Percentiles rank a stretch among this genome's conserved stretches.
Evolutionary conservation across 305 asterid species (phyloP).

Genomic region (Plantago lanceolata): DNA sequence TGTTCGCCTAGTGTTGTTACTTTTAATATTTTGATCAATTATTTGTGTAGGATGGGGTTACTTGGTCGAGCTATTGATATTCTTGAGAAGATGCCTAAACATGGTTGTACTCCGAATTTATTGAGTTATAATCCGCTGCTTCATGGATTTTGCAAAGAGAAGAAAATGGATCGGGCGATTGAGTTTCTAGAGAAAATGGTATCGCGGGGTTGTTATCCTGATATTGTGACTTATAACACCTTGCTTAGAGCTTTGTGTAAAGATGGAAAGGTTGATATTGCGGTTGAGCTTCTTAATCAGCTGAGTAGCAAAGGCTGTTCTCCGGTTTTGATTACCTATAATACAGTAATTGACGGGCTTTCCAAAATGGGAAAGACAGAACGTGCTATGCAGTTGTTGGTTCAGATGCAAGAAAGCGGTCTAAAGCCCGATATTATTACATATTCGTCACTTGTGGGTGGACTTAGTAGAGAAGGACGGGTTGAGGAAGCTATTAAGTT

Average conservation of each 20-base stretch:
- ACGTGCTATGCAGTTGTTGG: constrained; percentile 51
- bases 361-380: constrained; percentile 67
- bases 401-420: constrained; percentile 68
- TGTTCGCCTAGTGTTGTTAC: constrained; percentile 89
- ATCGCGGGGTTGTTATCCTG: constrained; percentile 77
- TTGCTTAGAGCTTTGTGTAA: constrained; percentile 81
- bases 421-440: constrained; percentile 74
- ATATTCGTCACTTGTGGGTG: constrained; percentile 64
- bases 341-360: constrained; percentile 80
- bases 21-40: constrained; percentile 75
- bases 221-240: constrained; percentile 86
- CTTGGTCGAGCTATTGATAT: constrained; percentile 70
- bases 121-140: constrained; percentile 81
- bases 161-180: constrained; percentile 79
- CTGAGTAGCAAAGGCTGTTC: constrained; percentile 58
- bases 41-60: constrained; percentile 64
- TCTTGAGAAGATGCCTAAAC: constrained; percentile 69
- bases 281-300: constrained; percentile 73
- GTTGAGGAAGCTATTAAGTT: constrained; percentile 66
- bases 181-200: constrained; percentile 85
- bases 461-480: constrained; percentile 76
- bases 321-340: constrained; percentile 79
- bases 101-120: constrained; percentile 76
- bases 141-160: constrained; percentile 80
- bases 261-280: constrained; percentile 76